Evolutionary conservation across 2,329 filamentous ascomycete species (phyloP).

Genomic region (Colletotrichum destructivum): DNA sequence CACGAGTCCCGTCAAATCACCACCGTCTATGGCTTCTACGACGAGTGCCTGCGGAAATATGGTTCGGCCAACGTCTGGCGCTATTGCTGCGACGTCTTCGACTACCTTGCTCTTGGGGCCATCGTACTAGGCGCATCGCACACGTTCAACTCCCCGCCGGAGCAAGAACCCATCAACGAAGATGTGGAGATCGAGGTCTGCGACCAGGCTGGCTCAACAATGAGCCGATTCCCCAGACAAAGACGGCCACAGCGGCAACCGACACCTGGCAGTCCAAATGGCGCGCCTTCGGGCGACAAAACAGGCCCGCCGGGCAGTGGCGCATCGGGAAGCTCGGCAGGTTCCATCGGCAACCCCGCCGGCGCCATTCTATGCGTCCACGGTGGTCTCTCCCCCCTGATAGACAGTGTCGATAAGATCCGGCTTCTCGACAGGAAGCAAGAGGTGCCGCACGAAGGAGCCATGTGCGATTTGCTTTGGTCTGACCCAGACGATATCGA

Average conservation of each 20-base stretch:
- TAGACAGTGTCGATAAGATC: constrained; percentile 97
- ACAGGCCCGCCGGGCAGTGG: constrained; percentile 85
- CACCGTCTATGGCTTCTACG: constrained; percentile 98
- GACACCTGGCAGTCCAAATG: constrained; percentile 51
- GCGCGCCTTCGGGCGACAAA: constrained; percentile 54
- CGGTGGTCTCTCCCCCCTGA: constrained; percentile 90
- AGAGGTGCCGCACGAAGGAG: constrained; percentile 97
- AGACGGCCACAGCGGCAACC: constrained; percentile 43
- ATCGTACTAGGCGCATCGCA: constrained; percentile 90
- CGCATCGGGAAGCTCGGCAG: constrained; percentile 78
- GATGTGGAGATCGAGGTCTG: constrained; percentile 95
- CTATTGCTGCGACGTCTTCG: constrained; percentile 97
- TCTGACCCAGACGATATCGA: constrained; percentile 98
- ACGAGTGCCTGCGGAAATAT: constrained; percentile 96
- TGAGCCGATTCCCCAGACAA: constrained; percentile 77
- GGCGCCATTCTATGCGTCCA: constrained; percentile 96
- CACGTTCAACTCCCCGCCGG: constrained; percentile 65
- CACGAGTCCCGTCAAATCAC: constrained; percentile 98
- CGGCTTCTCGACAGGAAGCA: constrained; percentile 95
- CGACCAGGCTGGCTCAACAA: constrained; percentile 85
- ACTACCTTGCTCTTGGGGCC: constrained; percentile 93
- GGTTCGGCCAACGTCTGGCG: constrained; percentile 97
- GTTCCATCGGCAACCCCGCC: constrained; percentile 76
- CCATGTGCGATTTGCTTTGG: constrained; percentile 99
- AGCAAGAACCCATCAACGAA: constrained; percentile 69